phyloP scores from a whole-genome alignment of 148 eudicot genomes.

The Nyssa sinensis region DNA sequence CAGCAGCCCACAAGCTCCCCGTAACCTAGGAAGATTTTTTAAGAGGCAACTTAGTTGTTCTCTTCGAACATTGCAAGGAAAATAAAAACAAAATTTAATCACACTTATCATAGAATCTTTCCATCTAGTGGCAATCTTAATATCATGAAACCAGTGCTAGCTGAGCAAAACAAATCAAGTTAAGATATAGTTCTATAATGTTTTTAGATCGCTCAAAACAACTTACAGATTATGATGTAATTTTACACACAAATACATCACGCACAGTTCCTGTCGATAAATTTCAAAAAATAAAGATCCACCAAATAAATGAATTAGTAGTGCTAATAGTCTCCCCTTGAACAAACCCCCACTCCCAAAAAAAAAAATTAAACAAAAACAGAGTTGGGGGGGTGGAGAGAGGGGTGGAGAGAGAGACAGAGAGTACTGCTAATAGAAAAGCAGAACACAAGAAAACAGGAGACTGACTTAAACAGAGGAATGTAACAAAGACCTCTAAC shows the following conservation, averaged over 20 bases:
- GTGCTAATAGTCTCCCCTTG: neutral
- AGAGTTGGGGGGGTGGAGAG: neutral
- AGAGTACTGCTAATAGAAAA: too few species aligned
- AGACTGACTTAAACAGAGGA: neutral
- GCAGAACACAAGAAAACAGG: neutral
- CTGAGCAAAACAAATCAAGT: conserved; percentile 8
- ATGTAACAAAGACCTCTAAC: neutral
- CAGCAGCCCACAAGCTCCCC: conserved; percentile 62
- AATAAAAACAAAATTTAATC: too few species aligned
- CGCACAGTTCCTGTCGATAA: neutral
- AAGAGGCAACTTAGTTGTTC: conserved; percentile 9
- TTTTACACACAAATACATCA: too few species aligned
- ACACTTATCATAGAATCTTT: too few species aligned
- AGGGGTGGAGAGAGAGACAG: too few species aligned
- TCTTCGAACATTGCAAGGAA: neutral
- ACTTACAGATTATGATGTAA: too few species aligned
- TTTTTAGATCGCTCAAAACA: neutral
- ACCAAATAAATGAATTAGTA: neutral
- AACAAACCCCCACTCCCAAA: neutral
- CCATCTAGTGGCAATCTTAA: neutral
- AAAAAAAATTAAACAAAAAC: neutral
- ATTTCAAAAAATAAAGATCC: too few species aligned
- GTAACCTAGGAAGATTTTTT: conserved; percentile 37
- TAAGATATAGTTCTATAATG: neutral
- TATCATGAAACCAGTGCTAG: neutral